Conservation (phyloP, 2,329 filamentous ascomycete species). For the Aspergillus brunneoviolaceus region DNA sequence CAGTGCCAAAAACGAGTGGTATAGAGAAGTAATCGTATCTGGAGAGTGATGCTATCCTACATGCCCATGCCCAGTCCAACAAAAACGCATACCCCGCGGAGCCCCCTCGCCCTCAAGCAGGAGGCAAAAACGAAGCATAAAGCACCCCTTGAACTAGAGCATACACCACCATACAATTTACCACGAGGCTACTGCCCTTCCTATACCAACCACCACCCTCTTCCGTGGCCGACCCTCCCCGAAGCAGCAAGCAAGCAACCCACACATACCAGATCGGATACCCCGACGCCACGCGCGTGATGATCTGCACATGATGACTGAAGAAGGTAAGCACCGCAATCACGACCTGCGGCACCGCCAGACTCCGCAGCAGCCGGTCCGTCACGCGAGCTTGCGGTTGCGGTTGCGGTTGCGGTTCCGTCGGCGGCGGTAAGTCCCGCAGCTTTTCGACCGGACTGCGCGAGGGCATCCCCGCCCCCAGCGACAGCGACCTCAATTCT, state of each 20-base stretch:
- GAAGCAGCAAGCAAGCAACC: background rate
- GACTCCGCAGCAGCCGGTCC: slow-evolving; percentile 6
- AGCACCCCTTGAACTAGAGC: slow-evolving; percentile 7
- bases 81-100: too few relatives aligned
- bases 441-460: background rate
- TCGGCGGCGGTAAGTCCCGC: background rate
- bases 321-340: slow-evolving; percentile 4
- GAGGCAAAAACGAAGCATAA: slow-evolving; percentile 12
- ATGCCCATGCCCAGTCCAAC: too few relatives aligned
- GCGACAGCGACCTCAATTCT: background rate
- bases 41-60: too few relatives aligned
- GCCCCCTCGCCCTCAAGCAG: background rate
- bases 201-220: background rate
- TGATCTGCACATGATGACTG: slow-evolving; percentile 13
- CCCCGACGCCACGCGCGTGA: slow-evolving; percentile 12
- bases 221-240: background rate
- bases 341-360: slow-evolving; percentile 9
- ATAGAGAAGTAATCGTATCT: too few relatives aligned
- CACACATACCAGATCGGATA: slow-evolving; percentile 14
- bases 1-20: too few relatives aligned
- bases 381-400: background rate
- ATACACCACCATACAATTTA: slow-evolving; percentile 10
- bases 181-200: background rate
- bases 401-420: too few relatives aligned
- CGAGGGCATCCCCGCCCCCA: too few relatives aligned